These are phyloP conservation scores for Chrysanthemum lavandulifolium DNA, from an alignment of 129 eudicot genomes.

Conservation along the genomic window DNA sequence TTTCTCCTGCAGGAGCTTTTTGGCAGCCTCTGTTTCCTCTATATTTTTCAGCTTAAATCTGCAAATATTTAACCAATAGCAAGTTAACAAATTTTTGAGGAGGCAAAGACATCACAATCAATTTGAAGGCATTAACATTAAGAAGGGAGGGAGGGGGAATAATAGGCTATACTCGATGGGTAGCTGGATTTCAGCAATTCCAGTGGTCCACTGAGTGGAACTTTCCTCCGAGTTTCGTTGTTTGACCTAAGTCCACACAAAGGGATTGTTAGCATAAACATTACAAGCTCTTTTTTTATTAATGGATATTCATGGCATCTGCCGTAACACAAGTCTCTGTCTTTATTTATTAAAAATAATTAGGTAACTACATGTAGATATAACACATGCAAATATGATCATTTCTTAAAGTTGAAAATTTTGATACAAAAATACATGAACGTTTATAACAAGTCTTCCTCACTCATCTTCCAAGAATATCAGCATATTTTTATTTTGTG, in stretches of 20 bases:
- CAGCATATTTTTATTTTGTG: too few relatives aligned
- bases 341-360: not conserved
- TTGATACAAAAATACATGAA: too few relatives aligned
- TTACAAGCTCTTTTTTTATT: not conserved
- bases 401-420: not conserved
- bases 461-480: too few relatives aligned
- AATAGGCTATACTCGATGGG: slow-evolving; percentile 81
- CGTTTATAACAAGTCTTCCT: too few relatives aligned
- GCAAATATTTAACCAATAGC: slow-evolving; percentile 21
- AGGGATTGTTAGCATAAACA: slow-evolving; percentile 15
- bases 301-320: not conserved
- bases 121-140: not conserved
- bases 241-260: slow-evolving; percentile 60
- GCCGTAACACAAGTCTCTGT: not conserved
- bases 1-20: slow-evolving; percentile 92
- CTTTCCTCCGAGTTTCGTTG: slow-evolving; percentile 85
- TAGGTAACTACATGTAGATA: slow-evolving; percentile 7
- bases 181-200: slow-evolving; percentile 98
- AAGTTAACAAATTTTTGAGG: not conserved
- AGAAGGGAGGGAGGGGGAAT: not conserved
- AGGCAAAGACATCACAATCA: not conserved
- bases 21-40: slow-evolving; percentile 99
- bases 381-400: slow-evolving; percentile 9
- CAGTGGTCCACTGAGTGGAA: slow-evolving; percentile 99
- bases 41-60: slow-evolving; percentile 91